Base-by-base conservation (phyloP, 2,329 filamentous ascomycete genomes). In the Colletotrichum higginsianum region DNA sequence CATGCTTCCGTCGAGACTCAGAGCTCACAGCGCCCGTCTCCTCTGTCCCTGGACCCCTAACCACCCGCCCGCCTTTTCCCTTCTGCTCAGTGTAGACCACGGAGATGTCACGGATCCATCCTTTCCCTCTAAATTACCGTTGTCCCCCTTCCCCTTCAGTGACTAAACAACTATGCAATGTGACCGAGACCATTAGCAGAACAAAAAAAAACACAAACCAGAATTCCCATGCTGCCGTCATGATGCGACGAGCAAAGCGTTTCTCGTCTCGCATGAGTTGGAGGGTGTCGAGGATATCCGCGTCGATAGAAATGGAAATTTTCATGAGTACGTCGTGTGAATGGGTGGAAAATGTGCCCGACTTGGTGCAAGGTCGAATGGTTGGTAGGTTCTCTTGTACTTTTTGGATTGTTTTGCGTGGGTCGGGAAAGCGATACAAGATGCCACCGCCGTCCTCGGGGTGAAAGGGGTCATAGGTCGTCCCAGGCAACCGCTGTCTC, bases 181-280 rank as follows among this genome's bases (percentile, higher is more conserved):
- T 71, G 70, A 72, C 61, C 55, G 70, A 61, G 61, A 72, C 70
- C 66, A 70, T 71, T 71, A 66, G 61, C 70, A 71, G 61, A 71
- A 72, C 52, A 56, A 40, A 35, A 56, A 5, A 38, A 55, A 56
- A 55, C 35, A 18, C 35, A 38, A 23, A 53, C 16, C 50, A 16
- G 12, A 57, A 64, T 56, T 61, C 61, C 56, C 70, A 62, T 61
- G 66, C 67, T 61, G 66, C 67, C 56, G 40, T 65, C 35, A 57
- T 61, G 55, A 71, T 70, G 61, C 61, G 67, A 71, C 66, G 66
- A 71, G 66, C 61, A 67, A 71, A 66, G 68, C 66, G 44, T 71
- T 61, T 66, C 53, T 72, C 66, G 56, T 66, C 40, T 67, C 61
- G 46, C 56, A 49, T 62, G 67, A 61, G 55, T 71, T 46, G 52